Evolutionary conservation across 495 filamentous ascomycete species (phyloP), one percentile per base, ranked within the genome.

Genomic region (Aspergillus nidulans): DNA sequence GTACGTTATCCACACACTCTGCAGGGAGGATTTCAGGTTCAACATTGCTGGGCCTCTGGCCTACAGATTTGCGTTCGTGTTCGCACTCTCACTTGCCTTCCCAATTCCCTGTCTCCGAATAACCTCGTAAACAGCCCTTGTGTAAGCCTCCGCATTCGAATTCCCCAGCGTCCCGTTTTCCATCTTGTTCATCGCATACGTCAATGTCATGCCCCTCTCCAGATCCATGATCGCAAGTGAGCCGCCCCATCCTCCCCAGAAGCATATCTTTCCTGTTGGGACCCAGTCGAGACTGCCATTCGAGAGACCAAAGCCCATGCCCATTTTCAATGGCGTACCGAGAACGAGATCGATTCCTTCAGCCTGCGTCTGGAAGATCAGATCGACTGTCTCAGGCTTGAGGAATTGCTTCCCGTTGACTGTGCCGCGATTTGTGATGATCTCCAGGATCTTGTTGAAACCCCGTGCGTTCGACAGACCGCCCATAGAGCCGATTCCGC

Each of bases 161-260:
- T 69, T 75, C 0, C 72, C 72, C 18, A 72, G 3, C 3, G 58
- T 55, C 1, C 62, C 62, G 1, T 12, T 3, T 10, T 48, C 58
- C 71, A 76, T 75, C 55, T 65, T 64, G 49, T 77, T 79, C 75
- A 77, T 77, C 5, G 61, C 60, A 63, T 76, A 79, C 4, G 52
- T 60, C 41, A 77, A 67, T 2, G 76, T 79, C 52, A 76, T 58
- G 48, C 60, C 55, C 1, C 65, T 60, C 30, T 72, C 70, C 6
- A 68, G 21, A 61, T 79, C 76, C 71, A 79, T 75, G 19, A 77
- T 49, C 3, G 66, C 36, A 1, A 75, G 61, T 0, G 72, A 76
- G 0, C 76, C 76, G 0, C 76, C 76, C 62, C 67, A 77, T 4
- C 76, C 76, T 9, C 64, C 60, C 74, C 75, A 77, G 30, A 62